Evolutionary conservation across 192 early-diverging fungal genomes (phyloP), one percentile per base, ranked within the genome.

Genomic region (Jimgerdemannia flammicorona): DNA sequence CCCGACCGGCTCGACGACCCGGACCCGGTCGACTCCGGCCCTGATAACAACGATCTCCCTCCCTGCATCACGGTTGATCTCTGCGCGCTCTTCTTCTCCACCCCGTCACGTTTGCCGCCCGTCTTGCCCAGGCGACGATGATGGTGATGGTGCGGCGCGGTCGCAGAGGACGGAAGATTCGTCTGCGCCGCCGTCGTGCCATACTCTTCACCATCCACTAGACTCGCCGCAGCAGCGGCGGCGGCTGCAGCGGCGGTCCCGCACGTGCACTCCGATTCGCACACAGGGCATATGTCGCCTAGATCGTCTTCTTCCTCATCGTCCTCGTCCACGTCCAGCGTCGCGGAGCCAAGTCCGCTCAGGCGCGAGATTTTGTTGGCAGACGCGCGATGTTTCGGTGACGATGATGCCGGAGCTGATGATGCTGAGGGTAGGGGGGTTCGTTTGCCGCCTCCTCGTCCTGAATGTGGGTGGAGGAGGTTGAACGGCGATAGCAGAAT

Each of bases 221-320:
- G 19, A 65, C 14, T 73, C 43, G 67, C 44, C 20, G 69, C 69
- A 20, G 68, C n/a, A 70, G n/a, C 17, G 43, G 40, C 42, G 14
- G 41, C 40, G 14, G 54, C 29, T 64, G 49, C 4, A 41, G 65
- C 3, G 59, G 19, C 66, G 40, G 54, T 74, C 29, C 81, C 82
- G 71, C 87, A 88, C 0, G 87, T 88, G 64, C 87, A 88, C 49
- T 87, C 81, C 44, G 75, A 80, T 29, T 88, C 87, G 67, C 87
- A 88, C 0, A 88, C 81, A 10, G 85, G 85, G 67, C 87, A 88
- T 20, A 88, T 80, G 67, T 88, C 87, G 43, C 86, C 86, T 20
- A 85, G 85, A 8, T 85, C 86, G 3, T 80, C 77, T 0, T 75
- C 74, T 20, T 84, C 82, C 17, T 87, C 86, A 0, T 74, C 79